Conservation (phyloP, 2,329 filamentous ascomycete species). For the Penicillium glabrum region DNA sequence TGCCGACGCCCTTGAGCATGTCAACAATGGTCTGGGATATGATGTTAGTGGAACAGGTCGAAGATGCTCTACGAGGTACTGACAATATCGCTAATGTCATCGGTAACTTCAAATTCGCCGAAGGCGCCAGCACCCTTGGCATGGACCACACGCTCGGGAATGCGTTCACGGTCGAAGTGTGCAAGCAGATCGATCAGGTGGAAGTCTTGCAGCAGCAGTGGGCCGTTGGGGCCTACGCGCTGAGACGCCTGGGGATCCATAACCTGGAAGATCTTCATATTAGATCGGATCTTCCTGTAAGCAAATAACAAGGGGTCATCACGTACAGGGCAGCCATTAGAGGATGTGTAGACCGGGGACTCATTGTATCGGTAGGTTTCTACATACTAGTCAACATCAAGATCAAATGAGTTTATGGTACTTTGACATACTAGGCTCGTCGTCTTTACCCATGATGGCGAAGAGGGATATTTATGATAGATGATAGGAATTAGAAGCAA, state of each 20-base stretch:
- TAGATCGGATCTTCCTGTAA: not conserved
- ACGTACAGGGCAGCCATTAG: slow-evolving; percentile 56
- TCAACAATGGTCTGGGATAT: slow-evolving; percentile 38
- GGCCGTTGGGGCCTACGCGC: slow-evolving; percentile 57
- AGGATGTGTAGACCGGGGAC: slow-evolving; percentile 59
- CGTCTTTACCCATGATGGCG: slow-evolving; percentile 37
- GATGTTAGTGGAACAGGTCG: not conserved
- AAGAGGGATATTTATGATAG: not conserved
- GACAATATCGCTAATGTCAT: slow-evolving; percentile 52
- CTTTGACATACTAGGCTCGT: slow-evolving; percentile 29
- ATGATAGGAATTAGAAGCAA: not conserved
- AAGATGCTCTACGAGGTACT: slow-evolving; percentile 6
- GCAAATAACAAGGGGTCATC: not conserved
- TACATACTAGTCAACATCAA: slow-evolving; percentile 13
- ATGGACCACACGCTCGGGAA: slow-evolving; percentile 45
- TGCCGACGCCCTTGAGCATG: slow-evolving; percentile 61
- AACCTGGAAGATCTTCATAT: slow-evolving; percentile 33
- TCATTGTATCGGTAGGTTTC: slow-evolving; percentile 55
- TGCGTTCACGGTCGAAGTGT: slow-evolving; percentile 43
- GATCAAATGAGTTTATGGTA: not conserved
- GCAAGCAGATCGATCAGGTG: slow-evolving; percentile 63
- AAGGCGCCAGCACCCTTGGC: slow-evolving; percentile 45
- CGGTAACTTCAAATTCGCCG: slow-evolving; percentile 46
- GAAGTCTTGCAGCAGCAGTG: slow-evolving; percentile 64
- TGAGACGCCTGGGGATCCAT: slow-evolving; percentile 54